Percentiles rank a stretch among this genome's conserved stretches.
These are phyloP conservation scores for Boletus bicolor DNA, from an alignment of 768 basidiomycete genomes.

Conservation along the genomic window DNA sequence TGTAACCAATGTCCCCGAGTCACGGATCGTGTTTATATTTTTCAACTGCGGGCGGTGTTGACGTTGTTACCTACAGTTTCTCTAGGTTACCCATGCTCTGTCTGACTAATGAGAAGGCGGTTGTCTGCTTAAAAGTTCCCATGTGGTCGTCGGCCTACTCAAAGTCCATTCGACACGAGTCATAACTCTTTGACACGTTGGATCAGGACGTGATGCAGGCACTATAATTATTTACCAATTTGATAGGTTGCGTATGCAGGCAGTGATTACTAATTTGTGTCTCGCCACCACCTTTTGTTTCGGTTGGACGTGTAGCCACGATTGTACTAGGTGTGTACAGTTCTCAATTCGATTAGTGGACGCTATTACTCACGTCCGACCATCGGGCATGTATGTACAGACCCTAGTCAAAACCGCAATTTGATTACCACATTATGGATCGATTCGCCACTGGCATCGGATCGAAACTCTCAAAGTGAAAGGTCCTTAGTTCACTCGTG, in stretches of 20 bases:
- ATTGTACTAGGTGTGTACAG: neutral
- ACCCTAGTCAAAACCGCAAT: neutral
- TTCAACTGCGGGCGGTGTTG: neutral
- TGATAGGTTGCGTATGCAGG: neutral
- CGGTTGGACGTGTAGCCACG: too few relatives aligned
- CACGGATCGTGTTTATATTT: too few relatives aligned
- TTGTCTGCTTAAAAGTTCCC: neutral
- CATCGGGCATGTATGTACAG: neutral
- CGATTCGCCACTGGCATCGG: neutral
- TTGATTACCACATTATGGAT: neutral
- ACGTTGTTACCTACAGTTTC: too few relatives aligned
- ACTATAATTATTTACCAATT: neutral
- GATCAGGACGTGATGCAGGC: neutral
- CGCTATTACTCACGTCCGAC: neutral
- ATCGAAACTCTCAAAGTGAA: neutral
- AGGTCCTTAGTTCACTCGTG: too few relatives aligned
- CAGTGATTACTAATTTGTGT: too few relatives aligned
- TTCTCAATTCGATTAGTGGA: neutral
- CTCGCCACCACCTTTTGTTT: too few relatives aligned
- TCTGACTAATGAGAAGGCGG: neutral
- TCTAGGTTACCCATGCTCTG: neutral
- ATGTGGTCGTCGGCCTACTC: neutral
- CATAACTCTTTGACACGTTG: too few relatives aligned
- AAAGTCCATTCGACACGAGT: neutral
- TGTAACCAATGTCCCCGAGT: conserved; percentile 10